phyloP scores from a whole-genome alignment of 805 yeast genomes.

The Saccharomycodes ludwigii region DNA sequence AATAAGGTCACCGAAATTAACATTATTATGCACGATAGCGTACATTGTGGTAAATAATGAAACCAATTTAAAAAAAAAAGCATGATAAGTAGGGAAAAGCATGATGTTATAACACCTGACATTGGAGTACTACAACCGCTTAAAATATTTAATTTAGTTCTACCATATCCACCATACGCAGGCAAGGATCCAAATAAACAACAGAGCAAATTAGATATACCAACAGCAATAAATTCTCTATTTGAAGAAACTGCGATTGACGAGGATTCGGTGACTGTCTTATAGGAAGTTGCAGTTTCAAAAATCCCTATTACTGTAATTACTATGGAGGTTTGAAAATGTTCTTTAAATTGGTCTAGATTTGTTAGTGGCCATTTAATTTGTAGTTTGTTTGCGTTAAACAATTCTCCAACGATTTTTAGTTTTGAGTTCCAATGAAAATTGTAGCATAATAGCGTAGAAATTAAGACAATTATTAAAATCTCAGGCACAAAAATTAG shows the following conservation, averaged over 20 bases:
- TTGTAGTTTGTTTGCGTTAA: background rate
- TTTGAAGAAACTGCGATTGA: conserved; percentile 6
- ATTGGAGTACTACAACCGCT: conserved; percentile 8
- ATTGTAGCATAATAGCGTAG: conserved; percentile 1
- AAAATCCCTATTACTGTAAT: conserved; percentile 5
- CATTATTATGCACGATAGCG: conserved; percentile 32
- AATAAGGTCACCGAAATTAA: conserved; percentile 30
- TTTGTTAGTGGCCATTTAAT: conserved; percentile 2
- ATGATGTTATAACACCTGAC: conserved; percentile 9
- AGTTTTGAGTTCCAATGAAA: conserved; percentile 5
- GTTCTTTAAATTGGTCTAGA: conserved; percentile 4
- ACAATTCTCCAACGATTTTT: conserved; percentile 5
- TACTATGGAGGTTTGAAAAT: conserved; percentile 4
- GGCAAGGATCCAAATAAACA: conserved; percentile 5
- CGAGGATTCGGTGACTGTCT: conserved; percentile 3
- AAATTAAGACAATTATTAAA: conserved; percentile 3
- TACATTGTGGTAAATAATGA: conserved; percentile 32
- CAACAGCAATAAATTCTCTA: conserved; percentile 5
- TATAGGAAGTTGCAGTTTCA: conserved; percentile 7
- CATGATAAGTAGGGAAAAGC: conserved; percentile 10
- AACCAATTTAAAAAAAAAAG: conserved; percentile 20
- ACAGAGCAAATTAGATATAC: conserved; percentile 4
- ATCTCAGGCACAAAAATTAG: conserved; percentile 6
- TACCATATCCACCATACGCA: conserved; percentile 8
- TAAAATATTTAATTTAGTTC: conserved; percentile 6